Evolutionary conservation across 2,329 filamentous ascomycete species (phyloP).

Genomic region (Herpotrichia juniperi): DNA sequence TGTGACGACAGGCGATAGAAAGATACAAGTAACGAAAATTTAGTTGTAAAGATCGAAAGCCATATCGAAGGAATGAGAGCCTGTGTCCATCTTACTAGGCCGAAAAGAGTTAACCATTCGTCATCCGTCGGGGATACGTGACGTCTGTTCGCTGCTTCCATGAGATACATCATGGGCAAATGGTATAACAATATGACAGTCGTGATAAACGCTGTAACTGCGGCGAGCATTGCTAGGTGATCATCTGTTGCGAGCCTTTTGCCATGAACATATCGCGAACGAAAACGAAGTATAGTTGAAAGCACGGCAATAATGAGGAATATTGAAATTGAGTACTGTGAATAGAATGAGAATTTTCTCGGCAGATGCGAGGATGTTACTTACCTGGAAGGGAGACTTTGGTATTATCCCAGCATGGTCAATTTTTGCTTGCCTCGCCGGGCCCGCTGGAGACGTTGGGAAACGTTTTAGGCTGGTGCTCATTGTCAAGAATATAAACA

Average conservation of each 20-base stretch:
- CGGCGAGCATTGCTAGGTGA: neutral
- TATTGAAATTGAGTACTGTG: neutral
- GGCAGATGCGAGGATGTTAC: neutral
- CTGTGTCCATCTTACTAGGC: neutral
- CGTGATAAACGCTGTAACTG: neutral
- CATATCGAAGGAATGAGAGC: neutral
- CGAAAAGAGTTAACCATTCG: neutral
- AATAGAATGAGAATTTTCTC: neutral
- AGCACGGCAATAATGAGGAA: neutral
- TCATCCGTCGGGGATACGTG: neutral
- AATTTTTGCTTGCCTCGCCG: neutral
- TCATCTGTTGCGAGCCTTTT: neutral
- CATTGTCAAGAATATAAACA: neutral
- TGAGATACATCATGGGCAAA: neutral
- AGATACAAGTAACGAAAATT: neutral
- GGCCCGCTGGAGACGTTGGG: neutral
- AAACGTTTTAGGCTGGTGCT: neutral
- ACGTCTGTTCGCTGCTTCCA: neutral
- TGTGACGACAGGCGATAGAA: neutral
- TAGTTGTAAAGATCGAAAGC: neutral
- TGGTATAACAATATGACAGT: neutral
- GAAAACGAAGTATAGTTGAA: neutral
- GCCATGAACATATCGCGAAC: neutral
- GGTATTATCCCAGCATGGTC: neutral
- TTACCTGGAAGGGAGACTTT: neutral